Base-by-base conservation (phyloP, 2,329 filamentous ascomycete genomes). In the Pseudogymnoascus sp. region DNA sequence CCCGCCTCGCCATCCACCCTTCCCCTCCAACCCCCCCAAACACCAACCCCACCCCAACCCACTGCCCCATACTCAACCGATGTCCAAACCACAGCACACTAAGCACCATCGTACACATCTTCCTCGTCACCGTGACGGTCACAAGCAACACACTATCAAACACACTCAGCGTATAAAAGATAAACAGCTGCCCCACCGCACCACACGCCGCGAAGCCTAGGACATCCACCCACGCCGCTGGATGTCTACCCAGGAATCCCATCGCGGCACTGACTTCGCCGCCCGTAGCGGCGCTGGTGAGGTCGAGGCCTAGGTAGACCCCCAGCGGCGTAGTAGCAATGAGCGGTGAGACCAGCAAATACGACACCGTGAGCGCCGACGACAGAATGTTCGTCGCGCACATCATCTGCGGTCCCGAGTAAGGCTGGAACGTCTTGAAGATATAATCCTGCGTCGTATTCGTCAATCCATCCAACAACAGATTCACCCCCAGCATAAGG, bases 101-200 rank as follows among this genome's bases (percentile, higher is more conserved):
- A 60, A 97, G 81, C 64, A 97, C 91, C 94, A 99, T 99, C 68
- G 93, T 97, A 74, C 97, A 84, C 94, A 99, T 99, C 80, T 99
- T 99, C 72, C 94, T 84, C 52, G 94, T 99, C 52, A 99, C 94
- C 1, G 92, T 99, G 2, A 99, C 92, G 4, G 94, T 97, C 45
- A 97, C 93, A 59, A 99, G 85, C 60, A 97, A 82, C 59, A 99
- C 83, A 8, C 89, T 94, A 8, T 90, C 94, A 78, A 97, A 99
- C 59, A 90, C 91, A 12, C 92, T 89, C 5, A 99, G 83, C 0
- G 94, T 97, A 77, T 96, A 92, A 81, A 96, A 97, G 68, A 99
- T 97, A 72, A 99, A 99, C 11, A 99, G 86, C 76, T 99, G 94
- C 2, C 94, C 94, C 2, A 99, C 80, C 33, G 93, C 94, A 61